Evolutionary conservation across 2,329 filamentous ascomycete genomes (phyloP).

Genomic region (Diplodia mutila): DNA sequence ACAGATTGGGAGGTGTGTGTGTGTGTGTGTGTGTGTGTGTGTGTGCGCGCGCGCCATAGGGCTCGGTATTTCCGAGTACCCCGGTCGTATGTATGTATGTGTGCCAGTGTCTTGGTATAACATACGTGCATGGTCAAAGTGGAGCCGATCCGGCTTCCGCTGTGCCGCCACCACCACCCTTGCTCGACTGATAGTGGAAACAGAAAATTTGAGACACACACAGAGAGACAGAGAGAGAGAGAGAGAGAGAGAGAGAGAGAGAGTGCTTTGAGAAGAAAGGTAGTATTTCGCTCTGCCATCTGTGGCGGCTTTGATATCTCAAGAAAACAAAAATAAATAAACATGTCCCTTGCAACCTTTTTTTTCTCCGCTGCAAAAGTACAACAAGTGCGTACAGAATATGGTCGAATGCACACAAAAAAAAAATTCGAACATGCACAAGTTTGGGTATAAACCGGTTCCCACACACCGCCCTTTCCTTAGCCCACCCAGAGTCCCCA

Average conservation of each 20-base stretch:
- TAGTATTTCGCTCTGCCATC: slow-evolving; percentile 8
- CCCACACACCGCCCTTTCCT: neutral
- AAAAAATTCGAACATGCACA: neutral
- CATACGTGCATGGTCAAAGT: neutral
- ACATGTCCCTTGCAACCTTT: neutral
- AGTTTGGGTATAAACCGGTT: slow-evolving; percentile 21
- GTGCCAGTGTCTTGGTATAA: neutral
- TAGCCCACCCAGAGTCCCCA: neutral
- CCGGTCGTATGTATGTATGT: too few relatives aligned
- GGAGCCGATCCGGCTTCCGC: neutral
- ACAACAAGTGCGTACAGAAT: slow-evolving; percentile 1
- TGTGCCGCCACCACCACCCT: neutral
- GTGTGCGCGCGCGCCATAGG: too few relatives aligned
- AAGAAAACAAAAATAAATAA: neutral
- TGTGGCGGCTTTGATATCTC: slow-evolving; percentile 11
- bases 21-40: too few relatives aligned
- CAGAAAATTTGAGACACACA: neutral
- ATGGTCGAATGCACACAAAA: slow-evolving; percentile 3
- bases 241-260: too few relatives aligned
- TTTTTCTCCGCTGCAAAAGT: neutral
- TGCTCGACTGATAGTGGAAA: neutral
- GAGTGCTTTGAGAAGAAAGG: neutral
- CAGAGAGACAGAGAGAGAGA: too few relatives aligned
- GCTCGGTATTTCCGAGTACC: neutral
- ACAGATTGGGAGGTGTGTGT: neutral